Conservation (phyloP, 129 eudicot genomes). For the Chrysanthemum lavandulifolium region DNA sequence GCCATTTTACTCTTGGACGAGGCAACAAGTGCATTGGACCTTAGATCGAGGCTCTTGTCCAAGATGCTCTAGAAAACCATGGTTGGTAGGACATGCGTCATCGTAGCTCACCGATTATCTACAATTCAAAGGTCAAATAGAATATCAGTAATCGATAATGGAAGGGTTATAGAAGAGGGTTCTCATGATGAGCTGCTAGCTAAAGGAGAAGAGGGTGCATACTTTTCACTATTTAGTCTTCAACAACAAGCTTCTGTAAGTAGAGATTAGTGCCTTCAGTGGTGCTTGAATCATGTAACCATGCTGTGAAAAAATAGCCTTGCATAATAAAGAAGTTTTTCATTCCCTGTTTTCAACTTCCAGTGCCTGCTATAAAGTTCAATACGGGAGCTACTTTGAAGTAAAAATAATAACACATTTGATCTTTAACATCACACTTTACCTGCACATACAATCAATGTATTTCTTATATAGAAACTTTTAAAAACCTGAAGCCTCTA, state of each 20-base stretch:
- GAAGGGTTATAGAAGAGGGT: slow-evolving; percentile 67
- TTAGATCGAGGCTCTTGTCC: slow-evolving; percentile 47
- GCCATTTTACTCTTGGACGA: slow-evolving; percentile 45
- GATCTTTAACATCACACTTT: no score
- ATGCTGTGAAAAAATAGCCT: no score
- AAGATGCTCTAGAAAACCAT: slow-evolving; percentile 42
- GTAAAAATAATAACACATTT: no score
- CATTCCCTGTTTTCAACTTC: slow-evolving; percentile 4
- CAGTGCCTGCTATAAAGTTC: not conserved
- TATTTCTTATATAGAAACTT: no score
- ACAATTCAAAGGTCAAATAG: slow-evolving; percentile 40
- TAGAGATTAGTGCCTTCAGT: not conserved
- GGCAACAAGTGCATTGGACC: slow-evolving; percentile 50
- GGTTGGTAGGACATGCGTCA: slow-evolving; percentile 43
- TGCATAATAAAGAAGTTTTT: not conserved
- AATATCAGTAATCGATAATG: slow-evolving; percentile 59
- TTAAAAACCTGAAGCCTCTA: no score
- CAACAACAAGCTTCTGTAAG: slow-evolving; percentile 39
- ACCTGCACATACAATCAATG: no score
- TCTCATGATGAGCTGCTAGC: slow-evolving; percentile 59
- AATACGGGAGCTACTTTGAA: no score
- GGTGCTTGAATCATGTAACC: no score
- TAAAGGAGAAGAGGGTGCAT: slow-evolving; percentile 65
- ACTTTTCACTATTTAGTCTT: slow-evolving; percentile 61
- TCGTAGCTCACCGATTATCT: slow-evolving; percentile 47